phyloP scores from a whole-genome alignment of 2,329 filamentous ascomycete genomes.

The Clarireedia paspali region DNA sequence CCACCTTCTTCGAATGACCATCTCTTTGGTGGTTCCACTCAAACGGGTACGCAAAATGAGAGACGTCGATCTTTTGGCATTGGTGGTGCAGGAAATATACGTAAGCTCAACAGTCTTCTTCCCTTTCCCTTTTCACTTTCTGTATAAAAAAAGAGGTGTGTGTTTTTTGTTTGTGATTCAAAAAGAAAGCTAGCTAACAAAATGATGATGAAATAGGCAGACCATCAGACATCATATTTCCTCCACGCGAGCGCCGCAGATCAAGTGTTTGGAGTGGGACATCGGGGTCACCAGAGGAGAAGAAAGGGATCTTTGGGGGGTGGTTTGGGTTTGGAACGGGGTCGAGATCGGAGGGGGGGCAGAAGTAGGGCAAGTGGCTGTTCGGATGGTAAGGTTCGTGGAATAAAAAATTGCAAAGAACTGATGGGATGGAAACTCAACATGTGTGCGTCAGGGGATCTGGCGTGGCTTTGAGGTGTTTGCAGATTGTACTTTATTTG shows the following conservation, averaged over 20 bases:
- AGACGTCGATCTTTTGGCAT: constrained; percentile 26
- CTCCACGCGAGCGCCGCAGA: constrained; percentile 11
- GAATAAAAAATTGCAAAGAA: not conserved
- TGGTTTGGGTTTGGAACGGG: constrained; percentile 1
- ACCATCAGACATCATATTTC: constrained; percentile 26
- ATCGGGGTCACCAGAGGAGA: constrained; percentile 12
- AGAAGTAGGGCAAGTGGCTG: not conserved
- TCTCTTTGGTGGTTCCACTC: too few species aligned
- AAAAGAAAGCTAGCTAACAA: not conserved
- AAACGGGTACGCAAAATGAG: not conserved
- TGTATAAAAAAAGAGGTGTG: not conserved
- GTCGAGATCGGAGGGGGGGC: not conserved
- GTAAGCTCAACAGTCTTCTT: constrained; percentile 12
- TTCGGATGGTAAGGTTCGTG: not conserved
- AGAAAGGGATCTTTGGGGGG: constrained; percentile 2
- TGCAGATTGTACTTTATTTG: too few species aligned
- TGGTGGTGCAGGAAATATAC: constrained; percentile 28
- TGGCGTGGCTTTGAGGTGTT: too few species aligned
- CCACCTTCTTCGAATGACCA: not conserved
- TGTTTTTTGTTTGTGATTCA: not conserved
- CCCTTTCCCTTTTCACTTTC: not conserved
- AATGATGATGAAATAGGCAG: constrained; percentile 15
- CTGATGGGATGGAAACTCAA: not conserved
- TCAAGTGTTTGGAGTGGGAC: constrained; percentile 19
- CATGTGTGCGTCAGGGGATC: too few species aligned